These are phyloP conservation scores for Termitomyces sp. DNA, from an alignment of 768 basidiomycete genomes.

Conservation along the genomic window DNA sequence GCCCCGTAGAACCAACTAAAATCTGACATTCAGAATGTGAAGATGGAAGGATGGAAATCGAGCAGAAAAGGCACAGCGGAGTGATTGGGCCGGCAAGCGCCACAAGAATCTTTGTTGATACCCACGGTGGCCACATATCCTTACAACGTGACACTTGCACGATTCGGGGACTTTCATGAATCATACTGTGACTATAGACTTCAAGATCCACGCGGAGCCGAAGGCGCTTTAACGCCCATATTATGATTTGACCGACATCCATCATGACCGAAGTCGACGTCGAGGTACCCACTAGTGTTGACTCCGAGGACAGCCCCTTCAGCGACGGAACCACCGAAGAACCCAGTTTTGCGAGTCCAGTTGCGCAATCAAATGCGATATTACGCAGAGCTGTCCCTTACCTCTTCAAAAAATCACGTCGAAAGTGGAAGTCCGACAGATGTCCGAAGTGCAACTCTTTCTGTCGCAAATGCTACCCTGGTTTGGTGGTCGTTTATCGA, in stretches of 20 bases:
- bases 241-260: not conserved
- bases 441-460: not conserved
- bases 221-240: not conserved
- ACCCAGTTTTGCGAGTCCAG: not conserved
- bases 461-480: not conserved
- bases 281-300: too few species aligned
- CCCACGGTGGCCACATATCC: too few species aligned
- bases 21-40: not conserved
- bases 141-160: too few species aligned
- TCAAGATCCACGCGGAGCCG: not conserved
- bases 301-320: not conserved
- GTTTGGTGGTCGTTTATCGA: not conserved
- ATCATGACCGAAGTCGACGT: not conserved
- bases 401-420: not conserved
- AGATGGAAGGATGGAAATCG: not conserved
- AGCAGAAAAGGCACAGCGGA: too few species aligned
- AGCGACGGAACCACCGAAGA: not conserved
- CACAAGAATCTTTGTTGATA: not conserved
- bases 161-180: not conserved
- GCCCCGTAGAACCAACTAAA: not conserved
- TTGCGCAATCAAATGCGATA: not conserved
- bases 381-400: not conserved
- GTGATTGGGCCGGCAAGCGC: too few species aligned
- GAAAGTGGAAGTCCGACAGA: not conserved
- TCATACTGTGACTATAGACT: too few species aligned